Percentiles rank a stretch among this genome's conserved stretches.
These are phyloP conservation scores for Porcisia deanei DNA, from an alignment of 208 protist genomes.

Conservation along the genomic window DNA sequence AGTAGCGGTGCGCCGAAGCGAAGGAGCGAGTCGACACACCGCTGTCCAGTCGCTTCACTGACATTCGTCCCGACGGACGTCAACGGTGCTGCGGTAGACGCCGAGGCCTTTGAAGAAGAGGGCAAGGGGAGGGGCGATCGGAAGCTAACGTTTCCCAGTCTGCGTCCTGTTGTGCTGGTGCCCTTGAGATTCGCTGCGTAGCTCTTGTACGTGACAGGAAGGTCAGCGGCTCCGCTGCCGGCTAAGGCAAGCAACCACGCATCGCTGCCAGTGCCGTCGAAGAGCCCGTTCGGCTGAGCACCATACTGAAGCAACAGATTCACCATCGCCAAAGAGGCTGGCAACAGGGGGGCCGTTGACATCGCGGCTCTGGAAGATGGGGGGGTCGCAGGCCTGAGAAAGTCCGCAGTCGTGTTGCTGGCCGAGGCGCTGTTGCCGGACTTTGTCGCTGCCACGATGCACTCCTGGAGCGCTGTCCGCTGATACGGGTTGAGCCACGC, in stretches of 20 bases:
- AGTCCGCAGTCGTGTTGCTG: background rate
- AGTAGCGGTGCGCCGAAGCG: constrained; percentile 24
- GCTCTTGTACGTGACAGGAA: constrained; percentile 3
- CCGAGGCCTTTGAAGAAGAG: background rate
- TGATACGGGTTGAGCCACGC: constrained; percentile 46
- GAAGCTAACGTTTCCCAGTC: background rate
- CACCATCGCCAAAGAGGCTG: constrained; percentile 25
- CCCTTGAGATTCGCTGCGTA: background rate
- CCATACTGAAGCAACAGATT: constrained; percentile 52
- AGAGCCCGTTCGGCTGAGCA: constrained; percentile 56
- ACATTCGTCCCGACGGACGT: background rate
- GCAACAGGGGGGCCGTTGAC: background rate
- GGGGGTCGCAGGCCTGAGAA: background rate
- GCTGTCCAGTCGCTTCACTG: constrained; percentile 13
- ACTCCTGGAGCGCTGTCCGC: constrained; percentile 68
- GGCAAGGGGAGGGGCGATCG: background rate
- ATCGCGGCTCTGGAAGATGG: background rate
- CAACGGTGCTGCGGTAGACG: background rate
- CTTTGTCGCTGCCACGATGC: constrained; percentile 25
- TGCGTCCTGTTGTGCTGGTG: background rate
- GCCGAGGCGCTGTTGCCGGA: background rate
- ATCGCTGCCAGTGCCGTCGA: constrained; percentile 65
- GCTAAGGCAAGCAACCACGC: constrained; percentile 71
- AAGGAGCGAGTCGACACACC: constrained; percentile 19
- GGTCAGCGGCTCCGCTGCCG: constrained; percentile 10